A percentile compares a stretch with the other conserved stretches of the same genome.
phyloP scores from a whole-genome alignment of 495 filamentous ascomycete species.

The Aspergillus nanangensis region DNA sequence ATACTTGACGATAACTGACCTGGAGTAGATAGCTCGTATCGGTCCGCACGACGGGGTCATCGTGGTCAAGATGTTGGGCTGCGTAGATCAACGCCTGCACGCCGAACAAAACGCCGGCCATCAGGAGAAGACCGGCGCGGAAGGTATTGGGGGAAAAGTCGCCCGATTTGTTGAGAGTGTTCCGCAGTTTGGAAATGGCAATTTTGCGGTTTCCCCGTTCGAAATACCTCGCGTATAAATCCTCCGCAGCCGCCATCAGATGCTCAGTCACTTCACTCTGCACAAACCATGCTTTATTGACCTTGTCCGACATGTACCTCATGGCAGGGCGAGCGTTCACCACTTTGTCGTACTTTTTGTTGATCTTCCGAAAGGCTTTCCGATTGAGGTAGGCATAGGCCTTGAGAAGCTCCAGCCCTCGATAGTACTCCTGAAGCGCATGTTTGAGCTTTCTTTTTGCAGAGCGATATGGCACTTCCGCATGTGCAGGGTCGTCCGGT shows the following conservation, averaged over 20 bases:
- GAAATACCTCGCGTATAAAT: slow-evolving; percentile 90
- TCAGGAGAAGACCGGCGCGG: slow-evolving; percentile 74
- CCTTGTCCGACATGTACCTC: slow-evolving; percentile 87
- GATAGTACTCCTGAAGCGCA: slow-evolving; percentile 88
- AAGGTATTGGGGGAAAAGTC: slow-evolving; percentile 74
- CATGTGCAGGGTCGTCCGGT: slow-evolving; percentile 32
- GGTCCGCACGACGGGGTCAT: slow-evolving; percentile 39
- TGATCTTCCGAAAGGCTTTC: slow-evolving; percentile 94
- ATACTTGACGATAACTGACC: slow-evolving; percentile 31
- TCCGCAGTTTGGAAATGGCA: slow-evolving; percentile 78
- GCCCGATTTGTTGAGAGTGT: slow-evolving; percentile 54
- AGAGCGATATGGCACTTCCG: slow-evolving; percentile 70
- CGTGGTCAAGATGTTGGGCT: slow-evolving; percentile 43
- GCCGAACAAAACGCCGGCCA: slow-evolving; percentile 66
- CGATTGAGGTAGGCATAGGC: slow-evolving; percentile 84
- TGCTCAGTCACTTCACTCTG: slow-evolving; percentile 75
- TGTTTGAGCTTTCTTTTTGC: slow-evolving; percentile 89
- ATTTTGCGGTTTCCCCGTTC: slow-evolving; percentile 88
- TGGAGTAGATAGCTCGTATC: slow-evolving; percentile 74
- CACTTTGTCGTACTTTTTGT: slow-evolving; percentile 96
- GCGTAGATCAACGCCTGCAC: slow-evolving; percentile 72
- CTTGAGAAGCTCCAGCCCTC: slow-evolving; percentile 85
- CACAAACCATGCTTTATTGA: slow-evolving; percentile 87
- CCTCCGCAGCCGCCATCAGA: slow-evolving; percentile 73
- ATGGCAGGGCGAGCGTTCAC: slow-evolving; percentile 70